phyloP scores from a whole-genome alignment of 2,329 filamentous ascomycete genomes.

The Myriosclerotinia duriaeana region DNA sequence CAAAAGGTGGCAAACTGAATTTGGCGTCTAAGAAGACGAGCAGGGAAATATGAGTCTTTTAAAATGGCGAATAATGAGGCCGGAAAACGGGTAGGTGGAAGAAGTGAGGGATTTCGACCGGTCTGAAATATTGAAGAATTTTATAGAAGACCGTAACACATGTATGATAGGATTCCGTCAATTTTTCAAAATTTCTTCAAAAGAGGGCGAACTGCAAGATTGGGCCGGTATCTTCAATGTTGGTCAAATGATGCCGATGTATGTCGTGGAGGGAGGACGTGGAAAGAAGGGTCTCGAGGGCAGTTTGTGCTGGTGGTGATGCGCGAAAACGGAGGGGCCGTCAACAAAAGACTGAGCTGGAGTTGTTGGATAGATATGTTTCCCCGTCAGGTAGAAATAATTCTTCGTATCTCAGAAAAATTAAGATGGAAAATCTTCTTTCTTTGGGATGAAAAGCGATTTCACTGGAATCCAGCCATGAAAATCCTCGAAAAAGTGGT shows the following conservation, averaged over 20 bases:
- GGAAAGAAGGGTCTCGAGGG: conserved; percentile 15
- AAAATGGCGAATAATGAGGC: neutral
- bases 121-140: neutral
- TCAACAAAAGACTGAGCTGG: conserved; percentile 12
- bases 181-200: neutral
- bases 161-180: conserved; percentile 15
- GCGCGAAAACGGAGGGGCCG: conserved; percentile 11
- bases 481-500: conserved; percentile 27
- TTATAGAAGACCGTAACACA: conserved; percentile 14
- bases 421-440: conserved; percentile 5
- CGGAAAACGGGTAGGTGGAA: conserved; percentile 6
- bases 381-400: conserved; percentile 13
- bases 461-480: conserved; percentile 40
- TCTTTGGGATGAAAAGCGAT: conserved; percentile 20
- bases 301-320: conserved; percentile 9
- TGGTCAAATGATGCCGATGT: conserved; percentile 15
- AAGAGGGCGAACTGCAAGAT: conserved; percentile 4
- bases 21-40: conserved; percentile 9
- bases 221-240: conserved; percentile 12
- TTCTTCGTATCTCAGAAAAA: conserved; percentile 18
- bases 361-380: conserved; percentile 15
- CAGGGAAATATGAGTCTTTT: conserved; percentile 2
- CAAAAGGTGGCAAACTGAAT: neutral
- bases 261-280: conserved; percentile 18
- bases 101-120: neutral